Evolutionary conservation across 148 eudicot genomes (phyloP).

Genomic region (Tetragonia tetragonoides): DNA sequence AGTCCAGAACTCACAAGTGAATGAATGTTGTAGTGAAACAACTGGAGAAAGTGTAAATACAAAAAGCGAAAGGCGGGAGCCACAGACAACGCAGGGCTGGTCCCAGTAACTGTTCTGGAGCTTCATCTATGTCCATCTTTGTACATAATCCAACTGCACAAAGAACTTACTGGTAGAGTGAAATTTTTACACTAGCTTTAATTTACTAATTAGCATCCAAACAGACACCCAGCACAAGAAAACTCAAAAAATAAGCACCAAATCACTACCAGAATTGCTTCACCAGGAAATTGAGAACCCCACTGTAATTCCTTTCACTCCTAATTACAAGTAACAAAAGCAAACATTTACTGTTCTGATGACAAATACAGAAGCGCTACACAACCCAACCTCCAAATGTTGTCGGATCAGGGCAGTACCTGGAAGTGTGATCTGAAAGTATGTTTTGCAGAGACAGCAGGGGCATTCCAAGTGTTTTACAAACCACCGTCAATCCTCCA

Average conservation of each 20-base stretch:
- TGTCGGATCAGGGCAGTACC: background rate
- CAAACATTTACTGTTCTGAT: background rate
- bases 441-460: background rate
- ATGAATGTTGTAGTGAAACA: background rate
- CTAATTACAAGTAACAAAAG: background rate
- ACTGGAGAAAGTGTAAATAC: background rate
- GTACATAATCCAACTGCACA: constrained; percentile 15
- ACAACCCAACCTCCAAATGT: background rate
- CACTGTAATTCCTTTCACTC: background rate
- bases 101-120: background rate
- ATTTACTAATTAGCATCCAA: background rate
- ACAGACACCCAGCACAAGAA: constrained; percentile 7
- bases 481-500: constrained; percentile 9
- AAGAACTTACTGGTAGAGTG: background rate
- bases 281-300: background rate
- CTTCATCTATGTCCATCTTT: constrained; percentile 7
- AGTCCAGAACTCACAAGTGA: too few relatives aligned
- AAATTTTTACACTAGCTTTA: background rate
- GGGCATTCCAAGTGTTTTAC: background rate
- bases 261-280: background rate
- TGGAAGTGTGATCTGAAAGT: background rate
- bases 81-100: background rate
- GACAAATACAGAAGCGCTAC: background rate
- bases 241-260: background rate
- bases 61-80: background rate